phyloP scores from a whole-genome alignment of 2,329 filamentous ascomycete genomes.

The Arthrobotrys sphaeroides region DNA sequence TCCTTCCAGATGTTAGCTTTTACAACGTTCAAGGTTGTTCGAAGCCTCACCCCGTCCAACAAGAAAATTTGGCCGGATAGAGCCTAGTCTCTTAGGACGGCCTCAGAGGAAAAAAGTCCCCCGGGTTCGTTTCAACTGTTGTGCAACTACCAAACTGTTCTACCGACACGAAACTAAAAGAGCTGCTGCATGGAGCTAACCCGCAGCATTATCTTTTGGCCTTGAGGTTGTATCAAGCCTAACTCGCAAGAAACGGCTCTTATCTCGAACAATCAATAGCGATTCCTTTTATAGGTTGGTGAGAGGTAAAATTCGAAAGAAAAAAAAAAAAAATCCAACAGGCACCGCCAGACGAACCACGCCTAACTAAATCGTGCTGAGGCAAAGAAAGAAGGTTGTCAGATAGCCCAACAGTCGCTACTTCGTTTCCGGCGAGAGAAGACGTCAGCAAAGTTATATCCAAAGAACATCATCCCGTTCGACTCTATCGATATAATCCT shows the following conservation, averaged over 20 bases:
- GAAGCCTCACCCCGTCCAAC: slow-evolving; percentile 9
- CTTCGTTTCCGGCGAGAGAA: background rate
- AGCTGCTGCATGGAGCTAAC: slow-evolving; percentile 45
- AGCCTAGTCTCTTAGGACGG: slow-evolving; percentile 25
- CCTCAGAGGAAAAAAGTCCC: slow-evolving; percentile 19
- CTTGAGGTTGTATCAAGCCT: slow-evolving; percentile 10
- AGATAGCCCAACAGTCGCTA: background rate
- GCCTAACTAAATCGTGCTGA: slow-evolving; percentile 1
- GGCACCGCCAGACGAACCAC: slow-evolving; percentile 1
- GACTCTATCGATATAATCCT: background rate
- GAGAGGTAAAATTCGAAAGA: slow-evolving; percentile 16
- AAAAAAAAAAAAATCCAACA: slow-evolving; percentile 19
- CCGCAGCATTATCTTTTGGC: slow-evolving; percentile 35
- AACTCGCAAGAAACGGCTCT: slow-evolving; percentile 38
- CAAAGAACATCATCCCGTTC: background rate
- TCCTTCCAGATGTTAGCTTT: slow-evolving; percentile 41
- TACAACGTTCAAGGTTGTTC: slow-evolving; percentile 52
- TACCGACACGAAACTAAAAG: slow-evolving; percentile 37
- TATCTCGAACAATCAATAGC: slow-evolving; percentile 48
- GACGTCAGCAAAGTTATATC: background rate
- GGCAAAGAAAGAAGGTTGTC: background rate
- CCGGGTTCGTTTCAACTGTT: slow-evolving; percentile 40
- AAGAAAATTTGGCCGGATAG: slow-evolving; percentile 36
- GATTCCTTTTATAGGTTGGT: slow-evolving; percentile 48
- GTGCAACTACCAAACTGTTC: slow-evolving; percentile 48